Evolutionary conservation across 2,329 filamentous ascomycete species (phyloP), one percentile per base, ranked within the genome.

Genomic region (Cladosporium sp.): DNA sequence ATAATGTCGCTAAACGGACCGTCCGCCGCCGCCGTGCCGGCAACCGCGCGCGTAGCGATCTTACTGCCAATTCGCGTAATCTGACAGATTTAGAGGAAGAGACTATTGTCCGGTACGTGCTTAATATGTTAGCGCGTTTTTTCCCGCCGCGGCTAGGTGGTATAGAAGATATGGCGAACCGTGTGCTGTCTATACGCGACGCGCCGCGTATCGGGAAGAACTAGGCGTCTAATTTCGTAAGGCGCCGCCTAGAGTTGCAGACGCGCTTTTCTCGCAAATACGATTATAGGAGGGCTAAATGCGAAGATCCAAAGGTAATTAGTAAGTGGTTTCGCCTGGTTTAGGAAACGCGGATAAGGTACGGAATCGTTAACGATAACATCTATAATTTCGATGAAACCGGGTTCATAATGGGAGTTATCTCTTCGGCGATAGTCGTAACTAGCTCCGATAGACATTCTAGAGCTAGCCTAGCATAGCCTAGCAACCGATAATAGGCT

Each of bases 401-500:
- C 27, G 54, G 60, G 29, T 62, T 63, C 51, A n/a, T 43, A 32
- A 59, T 63, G 32, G 56, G 60, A 9, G 39, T 54, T 3, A 58
- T 56, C 27, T 37, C 34, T 15, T 54, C 48, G 22, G 50, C 32
- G 27, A 61, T 47, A 34, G 59, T 62, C 12, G 47, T 63, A 40
- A 61, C 49, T 30, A 44, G 15, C 18, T 47, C 47, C 53, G 56
- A 61, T 42, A 15, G 39, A 22, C 11, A 11, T 39, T 22, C 47
- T 15, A 52, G 56, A 41, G 44, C 49, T 36, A 52, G 43, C 34
- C 36, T 48, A 19, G 24, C 52, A 12, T 49, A 65, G 51, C 57
- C 54, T 50, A 52, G 55, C 11, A 65, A 63, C 51, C 39, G 57
- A 18, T 54, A 65, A 52, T 66, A 48, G 56, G 54, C 54, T 27